Conservation (phyloP, 2,329 filamentous ascomycete genomes). For the Thelonectria blattea region DNA sequence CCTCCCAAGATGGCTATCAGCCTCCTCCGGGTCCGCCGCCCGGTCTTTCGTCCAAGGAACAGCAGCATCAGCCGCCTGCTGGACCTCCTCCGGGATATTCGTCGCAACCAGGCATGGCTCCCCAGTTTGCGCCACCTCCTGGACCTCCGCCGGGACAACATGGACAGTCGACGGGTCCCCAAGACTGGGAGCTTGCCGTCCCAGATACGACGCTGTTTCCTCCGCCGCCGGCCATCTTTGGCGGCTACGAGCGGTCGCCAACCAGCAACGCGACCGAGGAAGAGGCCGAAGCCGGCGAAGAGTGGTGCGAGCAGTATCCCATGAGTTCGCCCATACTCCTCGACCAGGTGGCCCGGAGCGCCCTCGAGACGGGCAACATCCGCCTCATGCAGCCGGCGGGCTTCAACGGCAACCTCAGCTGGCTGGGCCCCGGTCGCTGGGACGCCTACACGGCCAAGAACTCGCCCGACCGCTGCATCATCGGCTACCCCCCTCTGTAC, state of each 20-base stretch:
- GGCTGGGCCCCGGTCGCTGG: slow-evolving; percentile 59
- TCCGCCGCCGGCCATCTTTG: slow-evolving; percentile 72
- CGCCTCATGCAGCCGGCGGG: slow-evolving; percentile 58
- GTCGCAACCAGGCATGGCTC: not conserved
- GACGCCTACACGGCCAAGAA: slow-evolving; percentile 47
- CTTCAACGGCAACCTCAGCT: slow-evolving; percentile 55
- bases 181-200: slow-evolving; percentile 74
- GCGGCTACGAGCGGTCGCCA: slow-evolving; percentile 67
- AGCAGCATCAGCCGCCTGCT: slow-evolving; percentile 18
- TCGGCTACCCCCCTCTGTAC: slow-evolving; percentile 74
- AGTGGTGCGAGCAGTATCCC: slow-evolving; percentile 68
- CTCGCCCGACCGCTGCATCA: slow-evolving; percentile 66
- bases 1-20: slow-evolving; percentile 6
- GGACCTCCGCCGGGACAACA: slow-evolving; percentile 39
- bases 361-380: slow-evolving; percentile 59
- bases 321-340: slow-evolving; percentile 61
- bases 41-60: slow-evolving; percentile 7
- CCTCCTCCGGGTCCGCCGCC: slow-evolving; percentile 38
- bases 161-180: slow-evolving; percentile 44
- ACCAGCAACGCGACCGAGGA: slow-evolving; percentile 71
- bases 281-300: slow-evolving; percentile 68
- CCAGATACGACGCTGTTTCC: slow-evolving; percentile 76
- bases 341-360: slow-evolving; percentile 52
- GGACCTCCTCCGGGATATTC: not conserved
- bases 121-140: slow-evolving; percentile 34